These are phyloP conservation scores for Ampelomyces quisqualis DNA, from an alignment of 2,329 filamentous ascomycete genomes.

Conservation along the genomic window DNA sequence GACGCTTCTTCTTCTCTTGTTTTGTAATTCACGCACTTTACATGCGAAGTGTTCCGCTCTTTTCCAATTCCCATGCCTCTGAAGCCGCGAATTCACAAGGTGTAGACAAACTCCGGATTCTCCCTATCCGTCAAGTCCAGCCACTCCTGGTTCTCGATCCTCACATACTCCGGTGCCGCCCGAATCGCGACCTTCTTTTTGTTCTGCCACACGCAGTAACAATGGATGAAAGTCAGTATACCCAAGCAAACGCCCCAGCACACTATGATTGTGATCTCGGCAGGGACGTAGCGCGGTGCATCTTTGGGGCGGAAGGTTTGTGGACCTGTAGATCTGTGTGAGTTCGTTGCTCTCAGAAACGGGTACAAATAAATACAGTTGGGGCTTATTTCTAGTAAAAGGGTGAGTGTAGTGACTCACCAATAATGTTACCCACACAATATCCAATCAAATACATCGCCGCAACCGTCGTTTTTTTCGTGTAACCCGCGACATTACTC, in stretches of 20 bases:
- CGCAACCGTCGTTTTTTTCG: constrained; percentile 61
- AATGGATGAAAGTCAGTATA: constrained; percentile 62
- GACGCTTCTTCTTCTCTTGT: too few species aligned
- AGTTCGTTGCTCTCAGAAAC: too few species aligned
- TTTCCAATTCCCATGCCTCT: too few species aligned
- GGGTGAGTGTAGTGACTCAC: constrained; percentile 26
- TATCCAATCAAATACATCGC: constrained; percentile 52
- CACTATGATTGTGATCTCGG: constrained; percentile 64
- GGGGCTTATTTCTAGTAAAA: too few species aligned
- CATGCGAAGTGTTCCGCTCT: too few species aligned
- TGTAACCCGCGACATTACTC: constrained; percentile 61
- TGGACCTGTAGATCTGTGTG: constrained; percentile 42
- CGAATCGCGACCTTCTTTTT: constrained; percentile 57
- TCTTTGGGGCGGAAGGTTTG: constrained; percentile 34
- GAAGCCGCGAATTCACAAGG: too few species aligned
- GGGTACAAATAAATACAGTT: too few species aligned
- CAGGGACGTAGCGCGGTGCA: constrained; percentile 59
- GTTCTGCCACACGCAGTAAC: constrained; percentile 62
- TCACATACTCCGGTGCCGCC: constrained; percentile 58
- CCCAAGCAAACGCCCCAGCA: constrained; percentile 57
- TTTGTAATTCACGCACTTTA: too few species aligned
- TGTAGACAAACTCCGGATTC: constrained; percentile 65
- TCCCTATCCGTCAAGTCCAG: constrained; percentile 66
- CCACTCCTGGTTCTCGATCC: constrained; percentile 66
- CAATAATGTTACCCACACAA: constrained; percentile 45